Evolutionary conservation across 2,329 filamentous ascomycete genomes (phyloP).

Genomic region (Ceratocystis destructans): DNA sequence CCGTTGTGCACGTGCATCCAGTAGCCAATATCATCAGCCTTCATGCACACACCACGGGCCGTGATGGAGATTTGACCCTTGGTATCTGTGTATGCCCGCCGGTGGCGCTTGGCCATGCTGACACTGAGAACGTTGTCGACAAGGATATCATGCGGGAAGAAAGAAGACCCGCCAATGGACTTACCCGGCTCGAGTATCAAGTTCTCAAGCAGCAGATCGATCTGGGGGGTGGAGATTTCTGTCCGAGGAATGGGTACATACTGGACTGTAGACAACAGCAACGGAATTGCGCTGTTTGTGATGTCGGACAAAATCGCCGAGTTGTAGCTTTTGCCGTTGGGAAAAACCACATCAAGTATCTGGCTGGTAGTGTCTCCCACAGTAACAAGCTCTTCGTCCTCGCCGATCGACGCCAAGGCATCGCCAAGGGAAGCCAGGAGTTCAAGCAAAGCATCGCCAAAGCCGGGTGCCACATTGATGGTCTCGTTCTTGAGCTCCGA

Average conservation of each 20-base stretch:
- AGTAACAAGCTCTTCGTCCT: conserved; percentile 59
- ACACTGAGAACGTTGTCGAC: conserved; percentile 76
- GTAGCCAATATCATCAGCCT: conserved; percentile 78
- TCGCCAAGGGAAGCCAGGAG: conserved; percentile 21
- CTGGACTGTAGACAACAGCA: conserved; percentile 63
- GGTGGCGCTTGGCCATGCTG: conserved; percentile 33
- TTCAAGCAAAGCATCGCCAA: conserved; percentile 12
- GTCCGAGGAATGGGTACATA: conserved; percentile 80
- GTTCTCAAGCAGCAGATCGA: conserved; percentile 81
- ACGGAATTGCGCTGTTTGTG: conserved; percentile 67
- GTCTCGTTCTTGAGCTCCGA: conserved; percentile 38
- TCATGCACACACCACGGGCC: conserved; percentile 68
- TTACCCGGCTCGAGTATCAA: conserved; percentile 76
- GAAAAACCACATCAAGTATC: conserved; percentile 57
- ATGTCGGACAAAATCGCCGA: conserved; percentile 59
- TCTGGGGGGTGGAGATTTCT: conserved; percentile 69
- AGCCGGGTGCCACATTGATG: conserved; percentile 43
- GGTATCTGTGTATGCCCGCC: conserved; percentile 43
- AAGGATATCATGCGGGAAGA: conserved; percentile 71
- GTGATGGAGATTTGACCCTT: conserved; percentile 45
- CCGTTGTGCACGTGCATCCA: conserved; percentile 71
- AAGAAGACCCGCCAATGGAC: conserved; percentile 74
- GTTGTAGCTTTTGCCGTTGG: conserved; percentile 48
- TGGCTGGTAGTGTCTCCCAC: conserved; percentile 53
- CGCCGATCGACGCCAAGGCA: conserved; percentile 50